Evolutionary conservation across 2,329 filamentous ascomycete species (phyloP).

Genomic region (Xylariales sp.): DNA sequence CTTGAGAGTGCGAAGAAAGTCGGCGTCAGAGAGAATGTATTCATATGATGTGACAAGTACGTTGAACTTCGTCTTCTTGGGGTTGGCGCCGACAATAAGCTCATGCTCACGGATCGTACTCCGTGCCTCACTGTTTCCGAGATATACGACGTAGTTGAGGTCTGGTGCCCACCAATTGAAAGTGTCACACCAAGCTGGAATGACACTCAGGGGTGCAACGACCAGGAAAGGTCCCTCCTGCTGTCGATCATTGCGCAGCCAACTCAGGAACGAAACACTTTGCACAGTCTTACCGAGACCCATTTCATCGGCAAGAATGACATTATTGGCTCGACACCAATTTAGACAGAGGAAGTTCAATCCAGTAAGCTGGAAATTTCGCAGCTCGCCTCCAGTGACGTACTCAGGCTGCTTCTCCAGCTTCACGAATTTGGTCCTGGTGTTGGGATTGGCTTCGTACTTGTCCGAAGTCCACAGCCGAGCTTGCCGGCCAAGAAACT

Average conservation of each 20-base stretch:
- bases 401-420: constrained; percentile 81
- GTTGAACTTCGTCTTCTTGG: constrained; percentile 90
- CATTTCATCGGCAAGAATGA: constrained; percentile 98
- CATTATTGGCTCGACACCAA: constrained; percentile 91
- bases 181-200: constrained; percentile 96
- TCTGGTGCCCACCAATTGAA: constrained; percentile 96
- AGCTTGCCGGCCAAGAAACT: constrained; percentile 78
- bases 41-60: constrained; percentile 98
- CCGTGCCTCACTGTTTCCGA: constrained; percentile 81
- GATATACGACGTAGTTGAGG: constrained; percentile 95
- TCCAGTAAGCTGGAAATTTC: constrained; percentile 87
- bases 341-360: constrained; percentile 95
- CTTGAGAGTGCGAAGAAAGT: constrained; percentile 84
- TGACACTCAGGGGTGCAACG: constrained; percentile 94
- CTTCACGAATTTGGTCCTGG: constrained; percentile 68
- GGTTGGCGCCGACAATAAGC: constrained; percentile 78
- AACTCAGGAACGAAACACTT: constrained; percentile 94
- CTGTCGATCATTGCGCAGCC: constrained; percentile 82
- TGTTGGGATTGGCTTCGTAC: constrained; percentile 69
- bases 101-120: constrained; percentile 88
- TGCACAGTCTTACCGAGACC: constrained; percentile 97
- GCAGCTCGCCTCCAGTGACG: constrained; percentile 76
- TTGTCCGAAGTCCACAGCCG: constrained; percentile 78
- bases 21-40: constrained; percentile 82
- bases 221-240: constrained; percentile 96